phyloP scores from a whole-genome alignment of 2,329 filamentous ascomycete species.

The Diaporthe velutina region DNA sequence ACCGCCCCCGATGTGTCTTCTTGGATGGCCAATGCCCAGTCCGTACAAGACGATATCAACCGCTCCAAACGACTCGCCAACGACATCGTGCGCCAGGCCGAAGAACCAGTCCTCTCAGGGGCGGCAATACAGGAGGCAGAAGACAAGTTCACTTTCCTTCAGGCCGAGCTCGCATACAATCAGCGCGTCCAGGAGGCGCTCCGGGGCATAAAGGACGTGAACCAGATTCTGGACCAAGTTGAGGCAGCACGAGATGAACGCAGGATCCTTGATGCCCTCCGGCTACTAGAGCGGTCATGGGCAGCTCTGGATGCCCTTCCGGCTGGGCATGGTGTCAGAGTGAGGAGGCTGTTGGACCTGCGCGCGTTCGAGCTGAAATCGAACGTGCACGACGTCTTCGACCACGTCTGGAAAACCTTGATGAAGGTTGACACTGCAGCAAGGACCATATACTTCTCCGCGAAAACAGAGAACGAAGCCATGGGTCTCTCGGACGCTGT shows the following conservation, averaged over 20 bases:
- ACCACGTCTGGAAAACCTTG: slow-evolving; percentile 78
- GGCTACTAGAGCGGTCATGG: slow-evolving; percentile 70
- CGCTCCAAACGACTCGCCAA: slow-evolving; percentile 83
- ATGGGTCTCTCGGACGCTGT: slow-evolving; percentile 68
- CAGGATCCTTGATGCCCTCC: slow-evolving; percentile 68
- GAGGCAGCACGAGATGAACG: slow-evolving; percentile 68
- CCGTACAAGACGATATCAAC: slow-evolving; percentile 87
- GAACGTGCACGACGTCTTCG: slow-evolving; percentile 75
- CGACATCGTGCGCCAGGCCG: slow-evolving; percentile 83
- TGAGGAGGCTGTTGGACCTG: slow-evolving; percentile 74
- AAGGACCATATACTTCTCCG: slow-evolving; percentile 68
- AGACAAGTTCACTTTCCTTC: slow-evolving; percentile 68
- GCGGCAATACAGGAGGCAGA: slow-evolving; percentile 66
- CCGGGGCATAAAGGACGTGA: slow-evolving; percentile 66
- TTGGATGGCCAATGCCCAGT: slow-evolving; percentile 88
- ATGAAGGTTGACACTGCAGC: slow-evolving; percentile 71
- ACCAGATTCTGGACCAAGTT: slow-evolving; percentile 72
- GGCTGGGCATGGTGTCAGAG: slow-evolving; percentile 71
- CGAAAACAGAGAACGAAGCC: slow-evolving; percentile 63
- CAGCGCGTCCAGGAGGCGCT: slow-evolving; percentile 67
- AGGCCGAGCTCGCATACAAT: slow-evolving; percentile 70
- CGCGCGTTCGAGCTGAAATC: slow-evolving; percentile 76
- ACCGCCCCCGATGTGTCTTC: slow-evolving; percentile 83
- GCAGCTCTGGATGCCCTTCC: slow-evolving; percentile 70
- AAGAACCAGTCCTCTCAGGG: slow-evolving; percentile 69